phyloP scores from a whole-genome alignment of 371 early-diverging fungal species.

The Apophysomyces trapeziformis region DNA sequence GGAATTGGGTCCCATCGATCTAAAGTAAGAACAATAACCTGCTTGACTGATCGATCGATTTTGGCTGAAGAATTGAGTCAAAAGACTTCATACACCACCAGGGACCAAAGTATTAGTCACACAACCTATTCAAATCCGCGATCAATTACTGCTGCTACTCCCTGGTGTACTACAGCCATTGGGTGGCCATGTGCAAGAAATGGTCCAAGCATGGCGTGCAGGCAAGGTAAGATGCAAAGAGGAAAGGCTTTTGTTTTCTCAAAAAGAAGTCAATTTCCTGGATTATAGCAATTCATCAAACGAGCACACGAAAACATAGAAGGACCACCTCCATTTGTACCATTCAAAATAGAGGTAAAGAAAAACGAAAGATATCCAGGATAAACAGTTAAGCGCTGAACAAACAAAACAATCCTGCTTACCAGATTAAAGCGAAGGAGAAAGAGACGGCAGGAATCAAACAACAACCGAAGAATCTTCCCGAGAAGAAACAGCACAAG shows the following conservation, averaged over 20 bases:
- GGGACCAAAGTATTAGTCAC: slow-evolving; percentile 46
- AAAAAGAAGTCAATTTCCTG: not conserved
- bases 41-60: too few relatives aligned
- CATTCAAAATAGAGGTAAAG: slow-evolving; percentile 42
- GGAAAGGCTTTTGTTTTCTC: not conserved
- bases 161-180: slow-evolving; percentile 39
- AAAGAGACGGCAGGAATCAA: too few relatives aligned
- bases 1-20: slow-evolving; percentile 42
- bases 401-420: too few relatives aligned
- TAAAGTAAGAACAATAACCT: slow-evolving; percentile 24
- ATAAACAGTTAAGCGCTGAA: too few relatives aligned
- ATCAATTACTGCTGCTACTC: slow-evolving; percentile 36
- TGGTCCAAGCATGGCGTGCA: slow-evolving; percentile 52
- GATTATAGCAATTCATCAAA: slow-evolving; percentile 40
- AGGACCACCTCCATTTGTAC: slow-evolving; percentile 50
- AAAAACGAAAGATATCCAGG: not conserved
- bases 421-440: slow-evolving; percentile 1
- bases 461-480: too few relatives aligned
- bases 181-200: slow-evolving; percentile 49
- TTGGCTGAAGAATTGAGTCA: too few relatives aligned
- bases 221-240: slow-evolving; percentile 34
- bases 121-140: slow-evolving; percentile 36
- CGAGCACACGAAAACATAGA: slow-evolving; percentile 20
- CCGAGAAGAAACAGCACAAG: not conserved
- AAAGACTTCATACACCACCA: slow-evolving; percentile 46